Evolutionary conservation across 176 grass and related monocot species (phyloP), one percentile per base, ranked within the genome.

Genomic region (Neostapfia colusana): DNA sequence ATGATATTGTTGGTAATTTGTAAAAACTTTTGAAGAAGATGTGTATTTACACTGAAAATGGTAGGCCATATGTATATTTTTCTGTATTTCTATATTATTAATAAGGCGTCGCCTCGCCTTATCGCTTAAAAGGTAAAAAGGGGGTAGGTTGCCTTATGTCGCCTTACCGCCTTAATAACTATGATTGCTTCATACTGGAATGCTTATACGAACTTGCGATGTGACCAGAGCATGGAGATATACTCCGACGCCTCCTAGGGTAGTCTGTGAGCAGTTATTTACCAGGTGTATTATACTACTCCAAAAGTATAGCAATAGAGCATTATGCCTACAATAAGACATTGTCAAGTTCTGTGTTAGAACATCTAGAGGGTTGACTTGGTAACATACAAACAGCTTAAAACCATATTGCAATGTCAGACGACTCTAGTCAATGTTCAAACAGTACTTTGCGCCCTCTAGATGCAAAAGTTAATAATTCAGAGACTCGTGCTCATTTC

Each of bases 131-230:
- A n/a, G n/a, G n/a, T n/a, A n/a, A n/a, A n/a, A n/a, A n/a, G n/a
- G n/a, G n/a, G n/a, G n/a, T n/a, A n/a, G n/a, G n/a, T n/a, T n/a
- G n/a, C n/a, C n/a, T n/a, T n/a, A n/a, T n/a, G n/a, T n/a, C n/a
- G n/a, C n/a, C n/a, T n/a, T n/a, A n/a, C n/a, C n/a, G n/a, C n/a
- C n/a, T n/a, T n/a, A n/a, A n/a, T n/a, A n/a, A n/a, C n/a, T n/a
- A n/a, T n/a, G n/a, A n/a, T n/a, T n/a, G 2, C 28, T 27, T 70
- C 49, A 16, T 72, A 42, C 54, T 72, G 13, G 28, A 87, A 58
- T 46, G 25, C 31, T 62, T 25, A 31, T 41, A 31, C 12, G 12
- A 60, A 85, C 15, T 60, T 78, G 44, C 24, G 27, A 56, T 72
- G 23, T 46, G 20, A n/a, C n/a, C 3, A 0, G 10, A 21, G 40